phyloP scores from a whole-genome alignment of 805 yeast species.

The Allodekkera sacchari region DNA sequence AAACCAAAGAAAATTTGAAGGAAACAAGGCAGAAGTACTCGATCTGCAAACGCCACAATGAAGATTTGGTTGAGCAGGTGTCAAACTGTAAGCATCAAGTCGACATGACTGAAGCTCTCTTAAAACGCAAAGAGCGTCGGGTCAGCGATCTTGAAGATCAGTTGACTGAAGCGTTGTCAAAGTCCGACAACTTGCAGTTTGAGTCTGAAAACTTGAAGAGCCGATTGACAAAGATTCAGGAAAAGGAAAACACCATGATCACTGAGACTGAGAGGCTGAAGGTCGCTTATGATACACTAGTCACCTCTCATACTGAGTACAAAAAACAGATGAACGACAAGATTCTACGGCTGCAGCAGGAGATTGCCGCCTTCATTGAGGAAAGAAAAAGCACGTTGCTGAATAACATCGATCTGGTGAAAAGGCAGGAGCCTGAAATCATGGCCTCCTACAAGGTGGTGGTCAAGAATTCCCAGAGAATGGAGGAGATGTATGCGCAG shows the following conservation, averaged over 20 bases:
- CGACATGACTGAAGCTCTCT: conserved; percentile 59
- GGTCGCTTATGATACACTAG: conserved; percentile 49
- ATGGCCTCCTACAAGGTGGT: conserved; percentile 41
- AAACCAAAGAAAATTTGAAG: conserved; percentile 23
- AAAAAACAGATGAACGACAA: conserved; percentile 40
- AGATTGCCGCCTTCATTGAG: conserved; percentile 30
- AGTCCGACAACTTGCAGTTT: conserved; percentile 40
- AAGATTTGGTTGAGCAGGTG: conserved; percentile 52
- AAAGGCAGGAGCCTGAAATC: conserved; percentile 40
- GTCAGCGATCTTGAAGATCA: conserved; percentile 58
- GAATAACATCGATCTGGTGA: conserved; percentile 29
- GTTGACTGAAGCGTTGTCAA: conserved; percentile 36
- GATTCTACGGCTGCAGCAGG: conserved; percentile 28
- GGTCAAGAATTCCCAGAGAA: conserved; percentile 35
- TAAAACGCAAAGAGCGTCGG: conserved; percentile 64
- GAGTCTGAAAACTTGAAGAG: conserved; percentile 42
- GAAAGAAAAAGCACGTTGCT: conserved; percentile 28
- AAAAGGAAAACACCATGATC: conserved; percentile 33
- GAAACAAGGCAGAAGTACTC: conserved; percentile 45
- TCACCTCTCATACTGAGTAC: conserved; percentile 42
- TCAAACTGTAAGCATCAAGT: conserved; percentile 71
- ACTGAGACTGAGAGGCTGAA: conserved; percentile 50
- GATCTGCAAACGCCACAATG: conserved; percentile 39
- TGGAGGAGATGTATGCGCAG: conserved; percentile 41
- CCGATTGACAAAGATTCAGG: conserved; percentile 40